Percentiles rank a stretch among this genome's conserved stretches.
Conservation (phyloP, 371 early-diverging fungal species). For the Lichtheimia hyalospora region DNA sequence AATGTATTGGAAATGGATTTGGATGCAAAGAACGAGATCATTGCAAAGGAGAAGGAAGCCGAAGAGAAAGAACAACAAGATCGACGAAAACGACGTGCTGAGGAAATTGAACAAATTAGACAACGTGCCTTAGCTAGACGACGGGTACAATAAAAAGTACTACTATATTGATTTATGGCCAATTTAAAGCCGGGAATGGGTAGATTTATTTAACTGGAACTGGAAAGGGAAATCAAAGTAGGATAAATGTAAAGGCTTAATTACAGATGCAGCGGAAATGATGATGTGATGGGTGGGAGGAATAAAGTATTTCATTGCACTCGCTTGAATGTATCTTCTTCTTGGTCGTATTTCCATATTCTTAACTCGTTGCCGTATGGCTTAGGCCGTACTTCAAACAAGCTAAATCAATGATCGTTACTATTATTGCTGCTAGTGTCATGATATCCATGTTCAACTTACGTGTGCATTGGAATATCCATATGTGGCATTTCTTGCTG, state of each 20-base stretch:
- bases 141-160: constrained; percentile 5
- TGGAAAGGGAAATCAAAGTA: too few relatives aligned
- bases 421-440: background rate
- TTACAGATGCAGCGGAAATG: too few relatives aligned
- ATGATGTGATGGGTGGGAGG: too few relatives aligned
- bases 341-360: constrained; percentile 55
- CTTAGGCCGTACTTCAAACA: constrained; percentile 65
- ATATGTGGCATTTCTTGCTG: constrained; percentile 69
- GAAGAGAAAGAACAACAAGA: constrained; percentile 8
- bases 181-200: too few relatives aligned
- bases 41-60: constrained; percentile 5
- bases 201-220: too few relatives aligned
- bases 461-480: constrained; percentile 55
- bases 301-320: background rate
- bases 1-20: constrained; percentile 31
- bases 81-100: constrained; percentile 36
- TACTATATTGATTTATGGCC: too few relatives aligned
- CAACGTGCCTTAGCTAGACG: constrained; percentile 56
- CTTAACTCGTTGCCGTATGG: constrained; percentile 80
- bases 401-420: constrained; percentile 2
- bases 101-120: constrained; percentile 48
- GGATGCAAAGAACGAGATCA: constrained; percentile 17
- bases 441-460: constrained; percentile 11
- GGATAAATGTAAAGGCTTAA: too few relatives aligned
- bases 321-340: constrained; percentile 50